Evolutionary conservation across 2,329 filamentous ascomycete genomes (phyloP), one percentile per base, ranked within the genome.

Genomic region (Camillea tinctor): DNA sequence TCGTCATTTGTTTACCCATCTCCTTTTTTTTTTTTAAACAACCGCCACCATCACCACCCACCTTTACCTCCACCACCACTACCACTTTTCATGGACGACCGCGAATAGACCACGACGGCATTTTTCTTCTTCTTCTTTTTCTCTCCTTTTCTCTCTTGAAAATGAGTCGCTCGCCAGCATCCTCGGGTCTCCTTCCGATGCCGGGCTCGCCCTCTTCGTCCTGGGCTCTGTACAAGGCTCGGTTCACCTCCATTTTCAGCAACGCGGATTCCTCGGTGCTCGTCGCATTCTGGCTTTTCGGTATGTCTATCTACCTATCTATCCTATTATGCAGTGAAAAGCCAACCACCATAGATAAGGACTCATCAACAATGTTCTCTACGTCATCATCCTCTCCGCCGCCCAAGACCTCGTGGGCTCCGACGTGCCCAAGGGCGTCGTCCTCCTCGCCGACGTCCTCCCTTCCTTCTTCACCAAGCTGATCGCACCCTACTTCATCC

Each of bases 361-460:
- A 56, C 80, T 95, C 19, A 95, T 98, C 74, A 98, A 99, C 77
- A 98, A 98, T 79, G 92, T 98, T 68, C 90, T 97, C 77, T 98
- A 97, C 77, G 94, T 98, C 58, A 91, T 98, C 74, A 95, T 98
- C 73, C 89, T 99, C 70, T 96, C 93, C 26, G 91, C 95, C 40
- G 95, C 95, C 3, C 90, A 97, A 70, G 95, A 99, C 72, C 90
- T 99, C 63, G 95, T 98, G 68, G 94, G 94, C 40, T 89, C 91
- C 30, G 75, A 81, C 65, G 83, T 97, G 1, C 95, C 95, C 54
- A 98, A 98, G 75, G 92, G 91, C 68, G 85, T 96, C 59, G 94
- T 99, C 58, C 88, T 98, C 57, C 90, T 98, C 63, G 93, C 93
- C 73, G 93, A 97, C 74, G 92, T 98, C 57, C 81, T 96, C 21